Evolutionary conservation across 306 rosid species (phyloP), one percentile per base, ranked within the genome.

Genomic region (Lathyrus aphaca): DNA sequence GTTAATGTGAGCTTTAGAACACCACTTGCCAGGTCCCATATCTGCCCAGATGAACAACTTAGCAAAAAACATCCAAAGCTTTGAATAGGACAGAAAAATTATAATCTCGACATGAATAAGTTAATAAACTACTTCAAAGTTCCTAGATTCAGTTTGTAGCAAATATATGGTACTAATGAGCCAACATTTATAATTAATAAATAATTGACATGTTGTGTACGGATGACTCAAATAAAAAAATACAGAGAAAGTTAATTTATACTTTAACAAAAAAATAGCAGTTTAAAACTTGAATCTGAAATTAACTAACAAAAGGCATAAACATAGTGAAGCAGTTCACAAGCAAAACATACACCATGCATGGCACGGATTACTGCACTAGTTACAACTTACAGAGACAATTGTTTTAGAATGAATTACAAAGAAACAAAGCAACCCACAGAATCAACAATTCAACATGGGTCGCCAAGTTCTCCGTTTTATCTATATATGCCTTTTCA

Each of bases 21-120:
- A 60, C 97, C 99, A 71, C 83, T 88, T 66, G 86, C 99, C 80
- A 94, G 84, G 79, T 94, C 99, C 99, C 99, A 94, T 78, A 94
- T 88, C 99, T 94, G 82, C 69, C 74, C 45, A 80, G 74, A 71
- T 63, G 82, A 75, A 82, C 50, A 58, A 64, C 42, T 82, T 39
- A 69, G 74, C 61, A 23, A 57, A 46, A 32, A 42, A 23, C n/a
- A 64, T 54, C 66, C 51, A 17, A 54, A 64, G 29, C 53, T 80
- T 77, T 55, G 27, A 72, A 57, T 27, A 39, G 64, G 16, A 46
- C 58, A 74, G 44, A 45, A 21, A 45, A 13, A 42, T 5, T 30
- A 73, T 46, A 68, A 29, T 32, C 9, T 64, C 15, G 1, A 32
- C 64, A 68, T 40, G 62, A 50, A 37, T 5, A 66, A 61, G 30